These are phyloP conservation scores for Rubia peregrina DNA, from an alignment of 305 asterid species.

Conservation along the genomic window DNA sequence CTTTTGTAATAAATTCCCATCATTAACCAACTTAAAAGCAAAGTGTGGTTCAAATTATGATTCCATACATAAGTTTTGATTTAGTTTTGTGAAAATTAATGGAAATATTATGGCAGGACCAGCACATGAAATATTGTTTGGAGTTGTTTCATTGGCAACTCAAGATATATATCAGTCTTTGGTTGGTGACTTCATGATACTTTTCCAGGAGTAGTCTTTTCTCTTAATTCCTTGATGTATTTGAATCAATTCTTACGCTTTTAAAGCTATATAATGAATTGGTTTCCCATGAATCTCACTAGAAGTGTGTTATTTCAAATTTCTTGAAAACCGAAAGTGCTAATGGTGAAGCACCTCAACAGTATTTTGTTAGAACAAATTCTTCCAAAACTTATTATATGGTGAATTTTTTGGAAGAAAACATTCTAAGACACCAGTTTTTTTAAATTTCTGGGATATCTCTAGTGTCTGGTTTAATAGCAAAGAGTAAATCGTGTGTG, in stretches of 20 bases:
- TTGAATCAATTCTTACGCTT: neutral
- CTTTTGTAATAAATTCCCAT: neutral
- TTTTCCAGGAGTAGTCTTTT: neutral
- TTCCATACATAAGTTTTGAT: neutral
- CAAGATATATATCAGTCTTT: conserved; percentile 61
- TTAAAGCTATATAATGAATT: neutral
- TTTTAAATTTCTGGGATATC: neutral
- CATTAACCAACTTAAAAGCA: neutral
- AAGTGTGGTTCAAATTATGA: neutral
- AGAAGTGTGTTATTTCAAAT: neutral
- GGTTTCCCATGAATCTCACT: neutral
- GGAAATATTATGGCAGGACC: conserved; percentile 43
- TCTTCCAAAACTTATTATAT: neutral
- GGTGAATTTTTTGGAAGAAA: neutral
- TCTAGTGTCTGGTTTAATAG: too few relatives aligned
- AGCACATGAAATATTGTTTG: conserved; percentile 84
- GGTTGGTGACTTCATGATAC: conserved; percentile 34
- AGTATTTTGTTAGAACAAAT: too few relatives aligned
- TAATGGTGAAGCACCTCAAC: neutral
- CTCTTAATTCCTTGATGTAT: neutral
- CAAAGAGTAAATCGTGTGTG: too few relatives aligned
- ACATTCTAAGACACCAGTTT: neutral
- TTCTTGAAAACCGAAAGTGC: neutral
- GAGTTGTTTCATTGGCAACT: conserved; percentile 71
- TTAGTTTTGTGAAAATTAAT: neutral